A percentile compares a stretch with the other conserved stretches of the same genome.
phyloP scores from a whole-genome alignment of 2,329 filamentous ascomycete species.

The Exserohilum rostratum region DNA sequence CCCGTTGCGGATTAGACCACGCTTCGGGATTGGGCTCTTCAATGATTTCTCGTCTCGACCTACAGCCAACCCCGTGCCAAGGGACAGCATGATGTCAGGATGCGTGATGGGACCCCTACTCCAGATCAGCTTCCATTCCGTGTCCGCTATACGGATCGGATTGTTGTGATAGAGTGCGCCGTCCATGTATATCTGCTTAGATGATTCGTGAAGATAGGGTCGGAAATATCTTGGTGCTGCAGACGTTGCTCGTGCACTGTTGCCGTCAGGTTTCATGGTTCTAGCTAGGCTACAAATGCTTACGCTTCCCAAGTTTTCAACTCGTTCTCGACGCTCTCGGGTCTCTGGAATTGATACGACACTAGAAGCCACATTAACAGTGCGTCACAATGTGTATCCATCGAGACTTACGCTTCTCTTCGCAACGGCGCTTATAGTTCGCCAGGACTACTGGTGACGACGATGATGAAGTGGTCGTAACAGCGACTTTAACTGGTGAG shows the following conservation, averaged over 20 bases:
- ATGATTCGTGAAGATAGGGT: constrained; percentile 51
- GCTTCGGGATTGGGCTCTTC: no score
- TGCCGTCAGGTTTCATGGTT: not conserved
- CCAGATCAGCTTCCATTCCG: constrained; percentile 48
- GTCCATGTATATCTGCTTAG: constrained; percentile 53
- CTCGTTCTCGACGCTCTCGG: constrained; percentile 46
- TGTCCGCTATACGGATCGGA: constrained; percentile 53
- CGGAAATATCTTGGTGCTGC: constrained; percentile 56
- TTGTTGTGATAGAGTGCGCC: constrained; percentile 55
- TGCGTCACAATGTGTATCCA: no score
- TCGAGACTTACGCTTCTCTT: no score
- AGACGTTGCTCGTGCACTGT: constrained; percentile 51
- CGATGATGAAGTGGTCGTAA: no score
- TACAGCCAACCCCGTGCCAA: constrained; percentile 10
- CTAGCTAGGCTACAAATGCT: not conserved
- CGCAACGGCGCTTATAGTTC: constrained; percentile 55
- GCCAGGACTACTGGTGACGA: no score
- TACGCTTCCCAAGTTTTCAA: constrained; percentile 55
- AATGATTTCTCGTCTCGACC: no score
- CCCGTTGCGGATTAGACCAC: no score
- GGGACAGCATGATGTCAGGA: constrained; percentile 21
- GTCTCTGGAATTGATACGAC: no score
- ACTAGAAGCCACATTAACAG: no score
- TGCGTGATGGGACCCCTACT: constrained; percentile 23
- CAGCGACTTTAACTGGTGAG: no score